Evolutionary conservation across 352 stramenopile genomes (phyloP).

Genomic region (Globisporangium paroecandrum): DNA sequence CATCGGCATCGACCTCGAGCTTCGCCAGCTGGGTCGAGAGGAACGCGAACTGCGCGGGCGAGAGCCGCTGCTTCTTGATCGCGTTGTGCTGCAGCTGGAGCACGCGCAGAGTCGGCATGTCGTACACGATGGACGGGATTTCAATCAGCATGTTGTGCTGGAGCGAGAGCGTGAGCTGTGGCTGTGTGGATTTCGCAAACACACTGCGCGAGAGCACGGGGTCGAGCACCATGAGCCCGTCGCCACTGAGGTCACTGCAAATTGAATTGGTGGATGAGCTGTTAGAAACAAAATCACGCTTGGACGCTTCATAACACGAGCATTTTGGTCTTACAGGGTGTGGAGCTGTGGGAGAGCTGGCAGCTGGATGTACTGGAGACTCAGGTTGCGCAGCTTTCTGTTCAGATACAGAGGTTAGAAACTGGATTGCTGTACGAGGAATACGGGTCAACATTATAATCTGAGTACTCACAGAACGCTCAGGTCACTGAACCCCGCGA

Average conservation of each 20-base stretch:
- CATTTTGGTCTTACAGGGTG: constrained; percentile 11
- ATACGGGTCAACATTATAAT: background rate
- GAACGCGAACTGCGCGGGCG: constrained; percentile 11
- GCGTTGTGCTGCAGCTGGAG: constrained; percentile 13
- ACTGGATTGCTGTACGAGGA: no score
- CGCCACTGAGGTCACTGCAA: constrained; percentile 12
- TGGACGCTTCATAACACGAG: no score
- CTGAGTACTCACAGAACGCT: constrained; percentile 9
- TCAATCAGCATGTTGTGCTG: constrained; percentile 10
- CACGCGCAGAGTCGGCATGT: constrained; percentile 6
- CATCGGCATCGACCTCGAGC: constrained; percentile 15
- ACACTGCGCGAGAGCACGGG: background rate
- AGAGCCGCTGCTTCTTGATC: constrained; percentile 14
- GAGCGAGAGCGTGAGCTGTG: constrained; percentile 8
- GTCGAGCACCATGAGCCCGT: constrained; percentile 10
- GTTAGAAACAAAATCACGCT: no score
- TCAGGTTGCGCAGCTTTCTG: constrained; percentile 15
- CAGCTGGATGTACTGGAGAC: constrained; percentile 13
- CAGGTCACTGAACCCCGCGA: constrained; percentile 6
- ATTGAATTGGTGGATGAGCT: no score
- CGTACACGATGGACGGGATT: constrained; percentile 6
- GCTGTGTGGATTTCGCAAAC: background rate
- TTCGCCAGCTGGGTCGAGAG: constrained; percentile 5
- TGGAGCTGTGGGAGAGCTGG: background rate
- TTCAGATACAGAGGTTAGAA: background rate